These are phyloP conservation scores for Xerocomus potaroensis DNA, from an alignment of 768 basidiomycete genomes.

Conservation along the genomic window DNA sequence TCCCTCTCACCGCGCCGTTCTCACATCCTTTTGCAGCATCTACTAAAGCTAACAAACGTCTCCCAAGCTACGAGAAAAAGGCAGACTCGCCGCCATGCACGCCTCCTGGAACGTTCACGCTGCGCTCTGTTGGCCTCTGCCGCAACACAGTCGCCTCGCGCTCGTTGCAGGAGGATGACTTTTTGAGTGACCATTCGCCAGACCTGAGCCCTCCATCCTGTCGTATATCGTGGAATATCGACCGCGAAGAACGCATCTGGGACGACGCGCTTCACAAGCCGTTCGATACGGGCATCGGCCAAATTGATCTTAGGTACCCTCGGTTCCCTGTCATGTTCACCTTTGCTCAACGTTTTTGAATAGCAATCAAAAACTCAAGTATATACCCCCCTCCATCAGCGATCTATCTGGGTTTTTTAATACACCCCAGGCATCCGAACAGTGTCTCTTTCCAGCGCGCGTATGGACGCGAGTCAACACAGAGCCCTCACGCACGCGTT, in stretches of 20 bases:
- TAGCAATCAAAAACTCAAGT: slow-evolving; percentile 40
- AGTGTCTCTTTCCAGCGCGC: slow-evolving; percentile 23
- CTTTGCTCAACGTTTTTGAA: slow-evolving; percentile 1
- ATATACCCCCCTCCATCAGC: slow-evolving; percentile 44
- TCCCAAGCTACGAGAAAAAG: slow-evolving; percentile 44
- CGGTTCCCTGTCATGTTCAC: not conserved
- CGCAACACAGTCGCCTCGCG: slow-evolving; percentile 11
- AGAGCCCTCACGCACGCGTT: slow-evolving; percentile 27
- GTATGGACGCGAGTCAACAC: slow-evolving; percentile 33
- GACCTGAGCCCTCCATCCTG: slow-evolving; percentile 8
- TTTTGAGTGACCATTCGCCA: slow-evolving; percentile 8
- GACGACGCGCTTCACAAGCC: slow-evolving; percentile 41
- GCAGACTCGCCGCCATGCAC: slow-evolving; percentile 16
- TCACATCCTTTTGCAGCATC: slow-evolving; percentile 58
- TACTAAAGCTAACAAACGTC: slow-evolving; percentile 41
- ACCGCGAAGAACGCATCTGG: slow-evolving; percentile 41
- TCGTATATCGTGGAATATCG: slow-evolving; percentile 18
- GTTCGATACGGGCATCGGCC: slow-evolving; percentile 45
- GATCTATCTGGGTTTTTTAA: slow-evolving; percentile 48
- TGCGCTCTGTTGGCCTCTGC: slow-evolving; percentile 12
- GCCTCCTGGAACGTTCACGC: slow-evolving; percentile 18
- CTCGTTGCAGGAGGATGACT: slow-evolving; percentile 26
- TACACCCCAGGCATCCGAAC: slow-evolving; percentile 35
- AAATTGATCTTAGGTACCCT: slow-evolving; percentile 51
- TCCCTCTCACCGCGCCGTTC: slow-evolving; percentile 30